Conservation (phyloP, 2,329 filamentous ascomycete species). For the Talaromyces sp. region DNA sequence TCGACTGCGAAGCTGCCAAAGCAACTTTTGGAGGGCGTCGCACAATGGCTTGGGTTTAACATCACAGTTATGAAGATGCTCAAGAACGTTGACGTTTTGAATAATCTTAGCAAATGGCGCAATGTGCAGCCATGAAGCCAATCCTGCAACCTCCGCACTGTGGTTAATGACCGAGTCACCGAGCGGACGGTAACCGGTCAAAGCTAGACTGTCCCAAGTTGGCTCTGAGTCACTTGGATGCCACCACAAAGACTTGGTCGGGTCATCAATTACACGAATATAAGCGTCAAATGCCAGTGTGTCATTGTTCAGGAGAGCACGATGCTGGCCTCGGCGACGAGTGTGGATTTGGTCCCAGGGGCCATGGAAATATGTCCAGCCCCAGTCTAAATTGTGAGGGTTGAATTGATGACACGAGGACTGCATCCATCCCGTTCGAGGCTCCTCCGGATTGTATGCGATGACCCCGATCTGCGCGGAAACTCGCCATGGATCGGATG, state of each 20-base stretch:
- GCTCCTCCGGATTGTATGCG: constrained; percentile 65
- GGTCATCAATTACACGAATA: constrained; percentile 62
- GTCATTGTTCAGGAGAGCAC: constrained; percentile 62
- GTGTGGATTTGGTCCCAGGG: constrained; percentile 61
- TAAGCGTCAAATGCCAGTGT: constrained; percentile 65
- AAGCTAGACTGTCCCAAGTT: constrained; percentile 58
- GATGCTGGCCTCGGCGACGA: constrained; percentile 60
- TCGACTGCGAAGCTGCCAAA: constrained; percentile 54
- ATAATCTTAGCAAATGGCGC: constrained; percentile 62
- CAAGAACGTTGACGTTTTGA: constrained; percentile 52
- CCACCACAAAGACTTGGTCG: constrained; percentile 64
- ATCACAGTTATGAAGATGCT: constrained; percentile 50
- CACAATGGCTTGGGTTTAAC: constrained; percentile 55
- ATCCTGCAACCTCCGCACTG: constrained; percentile 54
- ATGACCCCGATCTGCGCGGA: constrained; percentile 65
- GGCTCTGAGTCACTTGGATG: constrained; percentile 57
- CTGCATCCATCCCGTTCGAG: constrained; percentile 59
- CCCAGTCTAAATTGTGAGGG: constrained; percentile 62
- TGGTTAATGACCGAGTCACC: constrained; percentile 49
- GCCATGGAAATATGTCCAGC: constrained; percentile 64
- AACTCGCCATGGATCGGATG: constrained; percentile 45
- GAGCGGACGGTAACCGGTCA: constrained; percentile 60
- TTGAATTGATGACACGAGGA: constrained; percentile 63
- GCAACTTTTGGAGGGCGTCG: constrained; percentile 54
- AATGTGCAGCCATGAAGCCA: constrained; percentile 62